Evolutionary conservation across 805 yeast species (phyloP), one percentile per base, ranked within the genome.

Genomic region (Maudiozyma turicensis): DNA sequence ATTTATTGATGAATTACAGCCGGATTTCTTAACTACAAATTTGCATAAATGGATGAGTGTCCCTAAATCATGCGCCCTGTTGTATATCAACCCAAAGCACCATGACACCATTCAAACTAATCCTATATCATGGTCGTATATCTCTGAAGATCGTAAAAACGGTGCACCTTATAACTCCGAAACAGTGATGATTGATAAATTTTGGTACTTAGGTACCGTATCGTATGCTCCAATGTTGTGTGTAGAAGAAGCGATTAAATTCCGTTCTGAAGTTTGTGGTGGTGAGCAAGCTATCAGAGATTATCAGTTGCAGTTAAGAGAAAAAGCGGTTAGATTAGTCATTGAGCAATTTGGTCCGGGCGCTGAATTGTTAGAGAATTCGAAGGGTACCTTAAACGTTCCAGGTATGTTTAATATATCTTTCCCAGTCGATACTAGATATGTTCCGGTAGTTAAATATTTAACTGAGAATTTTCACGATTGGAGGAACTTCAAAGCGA

Each of bases 11-110:
- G 58, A 58, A 10, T 53, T 75, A 28, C 53, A 70, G 44, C 86
- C 88, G 0, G 88, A 82, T 56, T 84, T 81, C 59, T 76, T 71
- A 58, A 70, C 74, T 28, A 65, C 82, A 20, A 84, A 84, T 57
- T 66, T 83, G 15, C 90, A 84, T 69, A 84, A 84, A 58, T 84
- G 90, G 90, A 66, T 72, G 39, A 78, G 58, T 53, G 72, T 73
- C 26, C 85, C 87, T 3, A 69, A 78, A 42, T 77, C 81, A 5
- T 73, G 75, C 54, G 83, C 84, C 0, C 66, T 80, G 31, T 59
- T 84, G 45, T 83, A 82, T 55, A 84, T 77, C 6, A 72, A 75
- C 52, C 70, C 72, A 3, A 68, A 70, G 48, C 76, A 74, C 57
- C 86, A 80, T 49, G 57, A 61, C 0, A 39, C 52, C 2, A 65